These are phyloP conservation scores for Mycena albidolilacea DNA, from an alignment of 768 basidiomycete genomes.

Conservation along the genomic window DNA sequence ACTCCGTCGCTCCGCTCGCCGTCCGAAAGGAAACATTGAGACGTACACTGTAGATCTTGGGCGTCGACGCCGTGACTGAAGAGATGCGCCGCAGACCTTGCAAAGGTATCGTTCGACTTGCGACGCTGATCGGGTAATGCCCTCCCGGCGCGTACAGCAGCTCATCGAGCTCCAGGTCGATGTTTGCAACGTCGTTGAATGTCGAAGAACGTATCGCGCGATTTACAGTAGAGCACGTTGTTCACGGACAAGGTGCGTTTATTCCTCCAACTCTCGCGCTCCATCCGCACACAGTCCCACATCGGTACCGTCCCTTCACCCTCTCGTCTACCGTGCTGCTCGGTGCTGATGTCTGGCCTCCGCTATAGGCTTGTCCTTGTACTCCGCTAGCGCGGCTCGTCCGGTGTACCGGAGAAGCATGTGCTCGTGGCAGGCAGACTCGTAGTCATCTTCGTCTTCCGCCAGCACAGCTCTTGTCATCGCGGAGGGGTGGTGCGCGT, in stretches of 20 bases:
- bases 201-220: too few species aligned
- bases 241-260: too few species aligned
- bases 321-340: too few species aligned
- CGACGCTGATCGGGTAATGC: not conserved
- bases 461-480: not conserved
- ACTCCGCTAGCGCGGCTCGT: not conserved
- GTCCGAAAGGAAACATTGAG: not conserved
- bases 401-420: too few species aligned
- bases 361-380: not conserved
- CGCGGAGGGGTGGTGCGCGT: not conserved
- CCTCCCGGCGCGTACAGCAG: not conserved
- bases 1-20: not conserved
- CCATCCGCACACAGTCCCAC: not conserved
- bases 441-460: not conserved
- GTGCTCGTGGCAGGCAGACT: not conserved
- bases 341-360: too few species aligned
- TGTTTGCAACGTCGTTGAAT: not conserved
- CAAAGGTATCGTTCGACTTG: not conserved
- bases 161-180: not conserved
- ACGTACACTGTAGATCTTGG: not conserved
- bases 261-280: too few species aligned
- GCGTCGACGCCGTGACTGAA: not conserved
- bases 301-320: not conserved
- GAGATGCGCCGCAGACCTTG: not conserved
- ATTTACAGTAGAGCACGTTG: too few species aligned